Conservation (phyloP, 2,329 filamentous ascomycete species). For the Fusarium concolor region DNA sequence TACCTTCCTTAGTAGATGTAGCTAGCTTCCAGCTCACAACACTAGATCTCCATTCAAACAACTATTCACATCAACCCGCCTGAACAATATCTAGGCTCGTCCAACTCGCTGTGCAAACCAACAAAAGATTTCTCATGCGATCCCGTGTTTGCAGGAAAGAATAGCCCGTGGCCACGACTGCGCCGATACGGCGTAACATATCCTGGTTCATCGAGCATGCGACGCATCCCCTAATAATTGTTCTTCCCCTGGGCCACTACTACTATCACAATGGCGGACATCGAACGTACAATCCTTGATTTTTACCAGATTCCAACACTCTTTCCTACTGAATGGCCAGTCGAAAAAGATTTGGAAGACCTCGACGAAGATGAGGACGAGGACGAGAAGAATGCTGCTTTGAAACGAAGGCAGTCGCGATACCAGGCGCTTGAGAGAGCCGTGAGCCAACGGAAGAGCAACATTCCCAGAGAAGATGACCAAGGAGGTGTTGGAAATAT, state of each 20-base stretch:
- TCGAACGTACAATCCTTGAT: conserved; percentile 81
- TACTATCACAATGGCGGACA: conserved; percentile 69
- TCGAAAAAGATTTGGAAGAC: conserved; percentile 77
- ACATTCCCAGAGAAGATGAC: conserved; percentile 75
- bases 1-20: too few species aligned
- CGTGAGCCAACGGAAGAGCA: conserved; percentile 73
- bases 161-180: neutral
- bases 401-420: conserved; percentile 75
- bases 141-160: neutral
- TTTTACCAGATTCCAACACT: conserved; percentile 88
- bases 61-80: conserved; percentile 8
- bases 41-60: conserved; percentile 10
- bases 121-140: neutral
- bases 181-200: conserved; percentile 13
- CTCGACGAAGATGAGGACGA: conserved; percentile 67
- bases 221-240: conserved; percentile 34
- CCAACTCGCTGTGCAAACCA: neutral
- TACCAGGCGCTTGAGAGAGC: conserved; percentile 87
- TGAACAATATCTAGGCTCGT: neutral
- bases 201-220: conserved; percentile 28
- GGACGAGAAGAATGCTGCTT: conserved; percentile 62
- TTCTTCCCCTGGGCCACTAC: conserved; percentile 26
- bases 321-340: conserved; percentile 87
- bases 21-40: conserved; percentile 8
- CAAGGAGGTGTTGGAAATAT: conserved; percentile 77